A percentile compares a stretch with the other conserved stretches of the same genome.
Evolutionary conservation across 257 asterid genomes (phyloP).

Genomic region (Avicennia marina): DNA sequence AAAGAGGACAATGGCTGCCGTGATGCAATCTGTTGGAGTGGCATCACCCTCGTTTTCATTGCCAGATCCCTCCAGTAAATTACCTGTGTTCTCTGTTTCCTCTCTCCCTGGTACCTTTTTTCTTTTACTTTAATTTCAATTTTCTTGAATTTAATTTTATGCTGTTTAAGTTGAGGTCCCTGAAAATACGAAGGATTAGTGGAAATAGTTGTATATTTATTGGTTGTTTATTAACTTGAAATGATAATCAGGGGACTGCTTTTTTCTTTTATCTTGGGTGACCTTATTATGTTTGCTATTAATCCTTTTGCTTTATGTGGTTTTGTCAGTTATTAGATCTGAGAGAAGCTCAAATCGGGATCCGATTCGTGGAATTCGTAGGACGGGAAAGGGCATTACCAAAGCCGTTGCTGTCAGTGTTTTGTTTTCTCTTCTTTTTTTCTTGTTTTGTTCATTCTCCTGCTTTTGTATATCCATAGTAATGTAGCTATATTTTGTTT

Average conservation of each 20-base stretch:
- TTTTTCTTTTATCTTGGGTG: background rate
- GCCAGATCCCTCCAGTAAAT: conserved; percentile 40
- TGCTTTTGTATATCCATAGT: background rate
- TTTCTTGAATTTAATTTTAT: background rate
- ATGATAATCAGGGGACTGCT: no score
- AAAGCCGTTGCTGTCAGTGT: conserved; percentile 57
- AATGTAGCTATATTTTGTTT: background rate
- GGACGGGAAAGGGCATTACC: conserved; percentile 27
- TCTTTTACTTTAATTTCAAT: background rate
- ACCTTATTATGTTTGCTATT: background rate
- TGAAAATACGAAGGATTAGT: no score
- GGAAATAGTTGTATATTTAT: no score
- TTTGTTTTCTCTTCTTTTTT: background rate
- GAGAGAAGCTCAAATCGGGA: conserved; percentile 34
- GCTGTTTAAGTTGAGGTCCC: no score
- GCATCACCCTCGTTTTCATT: conserved; percentile 34
- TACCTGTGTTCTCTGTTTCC: conserved; percentile 15
- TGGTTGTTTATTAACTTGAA: no score
- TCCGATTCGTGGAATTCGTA: conserved; percentile 23
- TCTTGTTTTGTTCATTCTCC: background rate
- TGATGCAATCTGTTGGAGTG: conserved; percentile 44
- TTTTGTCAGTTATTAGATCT: conserved; percentile 43
- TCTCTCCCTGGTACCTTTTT: conserved; percentile 19
- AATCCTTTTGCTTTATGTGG: background rate
- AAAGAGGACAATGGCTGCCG: conserved; percentile 38